These are phyloP conservation scores for Penicillium vulpinum DNA, from an alignment of 2,329 filamentous ascomycete species.

Conservation along the genomic window DNA sequence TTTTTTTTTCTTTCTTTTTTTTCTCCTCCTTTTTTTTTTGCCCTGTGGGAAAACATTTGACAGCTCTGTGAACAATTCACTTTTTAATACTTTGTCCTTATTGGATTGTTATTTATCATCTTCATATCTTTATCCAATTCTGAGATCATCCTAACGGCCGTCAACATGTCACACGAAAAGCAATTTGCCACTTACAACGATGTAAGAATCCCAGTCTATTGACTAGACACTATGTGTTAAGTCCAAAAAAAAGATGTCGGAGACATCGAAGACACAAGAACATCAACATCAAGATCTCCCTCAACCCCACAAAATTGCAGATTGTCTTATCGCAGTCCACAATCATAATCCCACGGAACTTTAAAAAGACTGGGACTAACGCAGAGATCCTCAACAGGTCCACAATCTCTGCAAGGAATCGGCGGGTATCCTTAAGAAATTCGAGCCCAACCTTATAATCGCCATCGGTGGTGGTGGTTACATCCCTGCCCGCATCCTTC, in stretches of 20 bases:
- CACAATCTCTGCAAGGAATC: slow-evolving; percentile 95
- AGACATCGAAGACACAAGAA: not conserved
- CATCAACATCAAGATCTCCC: not conserved
- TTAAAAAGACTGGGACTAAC: slow-evolving; percentile 11
- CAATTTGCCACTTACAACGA: slow-evolving; percentile 90
- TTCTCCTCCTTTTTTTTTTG: not conserved
- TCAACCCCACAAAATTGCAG: slow-evolving; percentile 7
- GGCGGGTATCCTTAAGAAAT: slow-evolving; percentile 78
- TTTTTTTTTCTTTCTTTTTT: slow-evolving; percentile 9
- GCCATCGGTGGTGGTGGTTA: slow-evolving; percentile 97
- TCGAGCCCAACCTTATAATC: slow-evolving; percentile 95
- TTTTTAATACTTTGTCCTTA: not conserved
- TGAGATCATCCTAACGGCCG: slow-evolving; percentile 3
- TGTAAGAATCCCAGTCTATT: slow-evolving; percentile 53
- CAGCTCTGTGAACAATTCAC: not conserved
- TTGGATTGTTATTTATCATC: not conserved
- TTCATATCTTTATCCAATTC: not conserved
- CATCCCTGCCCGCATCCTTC: slow-evolving; percentile 92
- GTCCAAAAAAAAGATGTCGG: not conserved
- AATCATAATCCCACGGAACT: not conserved
- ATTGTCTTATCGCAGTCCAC: slow-evolving; percentile 8
- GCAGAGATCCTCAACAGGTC: slow-evolving; percentile 58
- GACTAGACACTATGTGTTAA: not conserved
- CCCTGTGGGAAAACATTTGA: not conserved
- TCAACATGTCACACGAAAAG: slow-evolving; percentile 72